phyloP scores from a whole-genome alignment of 192 early-diverging fungal species.

The Dissophora globulifera region DNA sequence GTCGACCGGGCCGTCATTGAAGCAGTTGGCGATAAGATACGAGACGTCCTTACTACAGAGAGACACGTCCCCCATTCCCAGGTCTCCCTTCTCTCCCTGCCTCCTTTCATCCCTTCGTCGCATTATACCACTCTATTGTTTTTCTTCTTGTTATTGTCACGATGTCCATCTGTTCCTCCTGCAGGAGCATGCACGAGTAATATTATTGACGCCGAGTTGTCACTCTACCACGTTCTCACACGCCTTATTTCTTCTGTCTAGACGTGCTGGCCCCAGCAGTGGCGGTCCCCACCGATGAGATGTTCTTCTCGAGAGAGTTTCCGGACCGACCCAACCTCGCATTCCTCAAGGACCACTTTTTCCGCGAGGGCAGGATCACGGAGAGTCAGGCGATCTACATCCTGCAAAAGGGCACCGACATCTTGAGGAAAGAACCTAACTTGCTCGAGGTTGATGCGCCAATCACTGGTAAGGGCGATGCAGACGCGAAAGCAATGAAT shows the following conservation, averaged over 20 bases:
- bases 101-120: neutral
- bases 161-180: no score
- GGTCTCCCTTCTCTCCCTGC: no score
- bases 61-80: neutral
- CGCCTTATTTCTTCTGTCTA: no score
- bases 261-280: slow-evolving; percentile 64
- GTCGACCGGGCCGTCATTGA: neutral
- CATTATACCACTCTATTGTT: no score
- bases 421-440: slow-evolving; percentile 83
- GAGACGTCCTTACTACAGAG: neutral
- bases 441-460: slow-evolving; percentile 89
- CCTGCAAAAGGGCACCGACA: slow-evolving; percentile 79
- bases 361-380: slow-evolving; percentile 87
- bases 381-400: slow-evolving; percentile 91
- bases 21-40: neutral
- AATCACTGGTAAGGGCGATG: slow-evolving; percentile 82
- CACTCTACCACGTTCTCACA: neutral
- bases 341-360: slow-evolving; percentile 90
- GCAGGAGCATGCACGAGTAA: no score
- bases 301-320: slow-evolving; percentile 61
- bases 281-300: slow-evolving; percentile 55
- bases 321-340: slow-evolving; percentile 75
- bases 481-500: no score
- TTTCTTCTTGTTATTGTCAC: no score
- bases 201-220: no score